Evolutionary conservation across 306 rosid species (phyloP), one percentile per base, ranked within the genome.

Genomic region (Glycyrrhiza uralensis): DNA sequence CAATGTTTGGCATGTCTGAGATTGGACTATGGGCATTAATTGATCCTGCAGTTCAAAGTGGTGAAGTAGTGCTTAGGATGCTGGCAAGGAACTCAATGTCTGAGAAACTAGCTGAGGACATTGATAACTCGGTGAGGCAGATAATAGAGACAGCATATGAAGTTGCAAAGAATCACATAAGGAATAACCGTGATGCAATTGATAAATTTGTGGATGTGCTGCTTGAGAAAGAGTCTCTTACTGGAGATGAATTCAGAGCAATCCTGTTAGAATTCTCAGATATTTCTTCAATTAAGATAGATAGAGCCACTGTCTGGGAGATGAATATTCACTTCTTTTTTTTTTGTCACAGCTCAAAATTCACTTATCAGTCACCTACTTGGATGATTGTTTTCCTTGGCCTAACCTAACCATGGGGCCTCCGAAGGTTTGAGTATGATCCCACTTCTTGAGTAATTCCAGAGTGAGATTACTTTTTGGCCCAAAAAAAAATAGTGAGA

Each of bases 1-100:
- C 96, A 66, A 74, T 20, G 73, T 88, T 65, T 83, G 96, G 94
- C 19, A 90, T 90, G 96, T 90, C 94, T 13, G 90, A 90, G 81
- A 90, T 90, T 32, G 94, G 96, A 29, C 94, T 94, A 8, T 88
- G 88, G 96, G 57, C 90, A 22, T 41, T 90, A 63, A 86, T 52
- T 39, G 93, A 88, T 18, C 88, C 93, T 0, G 30, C 82, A 12
- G 74, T 30, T 2, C 88, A 83, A 55, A 90, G 82, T 70, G 55
- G 87, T 73, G 93, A 90, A 60, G 75, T 90, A 4, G 91, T 88
- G 55, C 28, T 90, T 11, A 88, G 96, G 41, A 83, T 90, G 96
- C 14, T 90, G 50, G 93, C 94, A 1, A 85, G 96, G 56, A 88
- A 86, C 81, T 81, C 81, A 26, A 83, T 84, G 94, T 90, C 96